phyloP scores from a whole-genome alignment of 1,284 basidiomycete genomes.

The Phellopilus nigrolimitatus region DNA sequence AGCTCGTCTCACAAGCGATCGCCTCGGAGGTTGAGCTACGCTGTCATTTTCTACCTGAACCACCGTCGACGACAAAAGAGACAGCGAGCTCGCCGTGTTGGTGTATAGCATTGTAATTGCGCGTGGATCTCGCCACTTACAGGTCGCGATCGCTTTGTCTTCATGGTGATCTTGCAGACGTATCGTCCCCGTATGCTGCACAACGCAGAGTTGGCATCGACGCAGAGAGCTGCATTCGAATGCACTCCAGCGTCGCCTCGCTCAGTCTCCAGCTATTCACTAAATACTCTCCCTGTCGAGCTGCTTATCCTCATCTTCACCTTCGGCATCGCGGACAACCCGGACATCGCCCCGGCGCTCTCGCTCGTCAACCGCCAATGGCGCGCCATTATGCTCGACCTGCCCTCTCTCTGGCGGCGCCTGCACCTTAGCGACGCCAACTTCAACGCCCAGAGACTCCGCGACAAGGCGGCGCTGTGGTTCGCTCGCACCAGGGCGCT shows the following conservation, averaged over 20 bases:
- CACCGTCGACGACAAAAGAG: too few relatives aligned
- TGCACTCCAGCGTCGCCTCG: background rate
- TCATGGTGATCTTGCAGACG: background rate
- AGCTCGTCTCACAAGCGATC: too few relatives aligned
- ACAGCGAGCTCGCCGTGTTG: too few relatives aligned
- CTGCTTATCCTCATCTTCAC: conserved; percentile 59
- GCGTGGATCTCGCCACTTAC: background rate
- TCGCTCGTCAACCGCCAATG: conserved; percentile 51
- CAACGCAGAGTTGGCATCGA: background rate
- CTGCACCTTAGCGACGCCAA: conserved; percentile 44
- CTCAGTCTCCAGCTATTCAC: background rate
- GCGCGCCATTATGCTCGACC: conserved; percentile 36
- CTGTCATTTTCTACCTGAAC: too few relatives aligned
- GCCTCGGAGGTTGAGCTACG: too few relatives aligned
- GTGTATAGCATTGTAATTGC: background rate
- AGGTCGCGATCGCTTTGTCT: background rate
- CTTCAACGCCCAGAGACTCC: conserved; percentile 35
- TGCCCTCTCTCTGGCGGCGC: conserved; percentile 45
- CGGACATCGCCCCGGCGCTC: conserved; percentile 38
- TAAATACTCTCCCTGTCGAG: conserved; percentile 49
- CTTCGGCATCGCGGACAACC: conserved; percentile 37
- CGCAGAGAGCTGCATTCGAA: background rate
- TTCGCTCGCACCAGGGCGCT: conserved; percentile 46
- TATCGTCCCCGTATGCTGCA: background rate
- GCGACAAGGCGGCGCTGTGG: conserved; percentile 49